These are phyloP conservation scores for Osmanthus fragrans DNA, from an alignment of 257 asterid species.

Conservation along the genomic window DNA sequence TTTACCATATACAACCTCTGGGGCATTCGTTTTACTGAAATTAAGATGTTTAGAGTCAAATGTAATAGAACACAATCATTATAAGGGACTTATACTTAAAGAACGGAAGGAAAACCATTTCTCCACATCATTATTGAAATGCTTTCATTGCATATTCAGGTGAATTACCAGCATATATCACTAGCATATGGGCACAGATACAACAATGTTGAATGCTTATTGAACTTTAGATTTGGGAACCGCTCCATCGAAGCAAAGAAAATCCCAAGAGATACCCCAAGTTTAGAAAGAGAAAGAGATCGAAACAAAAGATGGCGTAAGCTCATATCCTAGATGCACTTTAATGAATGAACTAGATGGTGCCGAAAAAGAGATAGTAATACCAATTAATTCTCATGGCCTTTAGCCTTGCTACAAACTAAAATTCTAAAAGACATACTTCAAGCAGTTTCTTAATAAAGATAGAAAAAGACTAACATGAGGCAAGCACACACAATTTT, in stretches of 20 bases:
- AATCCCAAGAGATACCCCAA: neutral
- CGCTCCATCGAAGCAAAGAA: neutral
- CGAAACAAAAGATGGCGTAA: neutral
- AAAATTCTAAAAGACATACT: neutral
- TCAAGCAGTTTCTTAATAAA: neutral
- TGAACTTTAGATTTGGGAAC: neutral
- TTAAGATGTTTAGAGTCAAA: slow-evolving; percentile 1
- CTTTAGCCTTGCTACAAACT: neutral
- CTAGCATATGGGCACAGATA: neutral
- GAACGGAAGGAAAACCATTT: neutral
- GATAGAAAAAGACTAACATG: neutral
- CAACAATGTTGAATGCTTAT: neutral
- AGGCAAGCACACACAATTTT: neutral
- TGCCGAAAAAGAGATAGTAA: neutral
- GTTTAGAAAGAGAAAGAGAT: neutral
- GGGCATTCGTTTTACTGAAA: neutral
- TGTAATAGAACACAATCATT: neutral
- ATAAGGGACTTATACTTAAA: slow-evolving; percentile 1
- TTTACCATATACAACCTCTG: neutral
- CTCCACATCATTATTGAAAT: neutral
- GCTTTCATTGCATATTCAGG: neutral
- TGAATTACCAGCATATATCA: neutral
- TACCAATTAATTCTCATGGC: neutral
- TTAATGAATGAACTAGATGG: neutral
- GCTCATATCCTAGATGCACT: neutral